Percentiles rank a stretch among this genome's conserved stretches.
Conservation (phyloP, 2,329 filamentous ascomycete species). For the Diaporthe aspalathi region DNA sequence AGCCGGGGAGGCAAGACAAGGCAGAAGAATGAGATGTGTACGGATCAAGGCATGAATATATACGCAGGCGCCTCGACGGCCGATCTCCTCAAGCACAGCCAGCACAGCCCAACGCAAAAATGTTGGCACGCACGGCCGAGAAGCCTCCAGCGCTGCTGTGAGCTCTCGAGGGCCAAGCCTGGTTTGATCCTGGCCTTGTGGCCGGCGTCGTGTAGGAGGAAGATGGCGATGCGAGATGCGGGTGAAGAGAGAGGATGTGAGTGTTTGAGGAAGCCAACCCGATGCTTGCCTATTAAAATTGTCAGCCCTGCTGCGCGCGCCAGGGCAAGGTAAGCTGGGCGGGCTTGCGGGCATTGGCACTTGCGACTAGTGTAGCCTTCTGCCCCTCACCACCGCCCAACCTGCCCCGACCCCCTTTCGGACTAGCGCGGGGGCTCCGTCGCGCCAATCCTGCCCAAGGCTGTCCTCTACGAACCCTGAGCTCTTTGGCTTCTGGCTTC, state of each 20-base stretch:
- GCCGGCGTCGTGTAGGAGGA: not conserved
- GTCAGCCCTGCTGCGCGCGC: constrained; percentile 16
- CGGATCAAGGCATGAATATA: constrained; percentile 10
- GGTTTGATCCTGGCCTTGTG: not conserved
- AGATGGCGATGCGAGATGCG: not conserved
- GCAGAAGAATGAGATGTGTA: constrained; percentile 8
- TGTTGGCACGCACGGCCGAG: not conserved
- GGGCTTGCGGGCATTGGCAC: constrained; percentile 11
- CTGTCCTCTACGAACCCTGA: constrained; percentile 10
- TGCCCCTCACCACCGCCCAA: constrained; percentile 38
- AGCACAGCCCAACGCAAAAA: not conserved
- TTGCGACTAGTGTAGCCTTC: constrained; percentile 28
- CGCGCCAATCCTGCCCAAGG: no score
- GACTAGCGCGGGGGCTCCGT: constrained; percentile 30
- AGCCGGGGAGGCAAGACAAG: constrained; percentile 5
- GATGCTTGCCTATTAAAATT: constrained; percentile 38
- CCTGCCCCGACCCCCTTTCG: not conserved
- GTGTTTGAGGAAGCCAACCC: constrained; percentile 32
- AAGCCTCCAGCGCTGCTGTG: not conserved
- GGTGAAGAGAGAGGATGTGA: constrained; percentile 22
- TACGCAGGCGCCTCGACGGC: constrained; percentile 6
- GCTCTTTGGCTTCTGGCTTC: not conserved
- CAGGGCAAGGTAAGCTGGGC: constrained; percentile 16
- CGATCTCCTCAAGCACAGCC: not conserved
- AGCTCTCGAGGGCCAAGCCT: not conserved